Conservation (phyloP, 306 rosid species). For the Trifolium pratense region DNA sequence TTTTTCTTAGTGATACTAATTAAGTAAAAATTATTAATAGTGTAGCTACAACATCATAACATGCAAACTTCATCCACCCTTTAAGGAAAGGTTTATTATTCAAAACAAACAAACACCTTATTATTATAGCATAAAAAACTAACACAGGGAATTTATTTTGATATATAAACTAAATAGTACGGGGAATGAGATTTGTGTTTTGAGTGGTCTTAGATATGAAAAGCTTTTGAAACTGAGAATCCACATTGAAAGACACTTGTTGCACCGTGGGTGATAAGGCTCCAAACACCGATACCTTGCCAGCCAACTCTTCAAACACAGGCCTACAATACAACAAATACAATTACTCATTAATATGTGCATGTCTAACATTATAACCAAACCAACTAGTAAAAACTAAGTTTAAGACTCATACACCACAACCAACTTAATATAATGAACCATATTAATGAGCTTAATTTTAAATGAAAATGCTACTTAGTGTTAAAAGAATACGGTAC, state of each 20-base stretch:
- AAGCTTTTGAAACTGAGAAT: conserved; percentile 49
- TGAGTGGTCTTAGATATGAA: conserved; percentile 46
- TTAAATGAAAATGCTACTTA: too few species aligned
- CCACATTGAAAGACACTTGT: conserved; percentile 53
- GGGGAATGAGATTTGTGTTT: conserved; percentile 27
- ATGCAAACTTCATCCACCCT: too few species aligned
- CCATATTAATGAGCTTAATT: too few species aligned
- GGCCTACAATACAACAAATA: conserved; percentile 57
- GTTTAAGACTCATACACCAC: too few species aligned
- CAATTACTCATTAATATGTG: too few species aligned
- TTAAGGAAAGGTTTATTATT: too few species aligned
- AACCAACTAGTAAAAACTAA: not conserved
- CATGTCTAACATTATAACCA: too few species aligned
- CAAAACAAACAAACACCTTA: not conserved
- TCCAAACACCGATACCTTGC: conserved; percentile 47
- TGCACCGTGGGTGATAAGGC: conserved; percentile 52
- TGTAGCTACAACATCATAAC: too few species aligned
- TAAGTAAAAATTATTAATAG: too few species aligned
- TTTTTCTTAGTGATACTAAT: too few species aligned
- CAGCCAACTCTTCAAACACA: conserved; percentile 53
- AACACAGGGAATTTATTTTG: not conserved
- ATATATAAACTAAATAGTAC: not conserved
- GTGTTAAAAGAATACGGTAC: too few species aligned
- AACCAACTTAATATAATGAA: too few species aligned
- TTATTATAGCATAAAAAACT: not conserved